These are phyloP conservation scores for Elymus sibiricus DNA, from an alignment of 176 grass and related monocot genomes.

Conservation along the genomic window DNA sequence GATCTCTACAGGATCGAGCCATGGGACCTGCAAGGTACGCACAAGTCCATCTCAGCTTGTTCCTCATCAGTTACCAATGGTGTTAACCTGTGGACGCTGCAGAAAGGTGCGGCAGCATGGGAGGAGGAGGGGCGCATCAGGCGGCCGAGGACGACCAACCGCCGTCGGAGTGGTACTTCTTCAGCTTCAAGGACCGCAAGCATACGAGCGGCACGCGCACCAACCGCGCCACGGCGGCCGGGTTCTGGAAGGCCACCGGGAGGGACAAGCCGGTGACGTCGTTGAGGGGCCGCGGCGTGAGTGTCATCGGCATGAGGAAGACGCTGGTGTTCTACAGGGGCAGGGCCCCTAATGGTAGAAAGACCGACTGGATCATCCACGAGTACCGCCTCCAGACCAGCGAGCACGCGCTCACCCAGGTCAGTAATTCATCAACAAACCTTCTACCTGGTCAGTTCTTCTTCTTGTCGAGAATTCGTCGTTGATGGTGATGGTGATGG, in stretches of 20 bases:
- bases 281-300: not conserved
- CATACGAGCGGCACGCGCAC: constrained; percentile 81
- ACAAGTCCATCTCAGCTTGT: too few species aligned
- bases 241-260: constrained; percentile 96
- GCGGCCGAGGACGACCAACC: not conserved
- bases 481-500: not conserved
- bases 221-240: constrained; percentile 66
- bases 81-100: too few species aligned
- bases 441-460: too few species aligned
- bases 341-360: constrained; percentile 65
- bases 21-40: constrained; percentile 79
- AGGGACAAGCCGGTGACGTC: constrained; percentile 80
- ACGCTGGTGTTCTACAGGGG: constrained; percentile 87
- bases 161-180: constrained; percentile 68
- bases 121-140: not conserved
- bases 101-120: constrained; percentile 46
- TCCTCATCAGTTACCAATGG: too few species aligned
- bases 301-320: constrained; percentile 85
- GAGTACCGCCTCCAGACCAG: constrained; percentile 66
- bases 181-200: constrained; percentile 82
- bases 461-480: not conserved
- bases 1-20: constrained; percentile 85
- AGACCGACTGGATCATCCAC: constrained; percentile 97
- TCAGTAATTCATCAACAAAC: too few species aligned
- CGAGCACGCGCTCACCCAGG: not conserved